Base-by-base conservation (phyloP, 768 basidiomycete species). In the Rhodotorula taiwanensis region DNA sequence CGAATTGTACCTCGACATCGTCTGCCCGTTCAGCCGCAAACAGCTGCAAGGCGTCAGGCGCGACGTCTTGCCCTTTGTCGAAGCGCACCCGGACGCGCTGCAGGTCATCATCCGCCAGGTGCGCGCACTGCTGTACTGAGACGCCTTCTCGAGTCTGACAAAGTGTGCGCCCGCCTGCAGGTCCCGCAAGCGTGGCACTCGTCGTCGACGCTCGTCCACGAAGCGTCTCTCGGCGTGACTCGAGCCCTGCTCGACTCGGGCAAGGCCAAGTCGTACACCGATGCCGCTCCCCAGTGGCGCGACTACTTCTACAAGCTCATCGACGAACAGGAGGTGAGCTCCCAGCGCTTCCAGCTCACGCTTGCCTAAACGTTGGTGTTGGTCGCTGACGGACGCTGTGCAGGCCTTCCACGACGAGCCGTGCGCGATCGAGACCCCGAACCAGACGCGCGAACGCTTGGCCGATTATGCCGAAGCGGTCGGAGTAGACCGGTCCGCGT, bases 101-200 rank as follows among this genome's bases (percentile, higher is more conserved):
- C 23, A 28, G 27, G 56, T 70, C 43, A 50, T 66, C 27, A 52
- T 70, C 25, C 63, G 39, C 44, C 55, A 54, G 36, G 62, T 60
- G 33, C 18, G 44, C 51, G 9, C 7, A 6, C 25, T 49, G 27
- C 5, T 28, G 8, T 50, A 42, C 20, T n/a, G 3, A 1, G 16
- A 28, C 21, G 28, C 48, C 11, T 51, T n/a, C 20, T 27, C 31
- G 21, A 64, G 58, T 41, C n/a, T 47, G 16, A 21, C n/a, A n/a
- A n/a, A n/a, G n/a, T n/a, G n/a, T n/a, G n/a, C n/a, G n/a, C n/a
- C n/a, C n/a, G n/a, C n/a, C n/a, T 9, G 10, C 55, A 61, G 53
- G 42, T 52, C 21, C 69, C 64, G 18, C 69, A 70, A 43, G 47
- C 64, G n/a, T 70, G 69, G 69, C 69, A 70, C 36, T 27, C 61